Evolutionary conservation across 495 filamentous ascomycete genomes (phyloP), one percentile per base, ranked within the genome.

Genomic region (Tricharina praecox): DNA sequence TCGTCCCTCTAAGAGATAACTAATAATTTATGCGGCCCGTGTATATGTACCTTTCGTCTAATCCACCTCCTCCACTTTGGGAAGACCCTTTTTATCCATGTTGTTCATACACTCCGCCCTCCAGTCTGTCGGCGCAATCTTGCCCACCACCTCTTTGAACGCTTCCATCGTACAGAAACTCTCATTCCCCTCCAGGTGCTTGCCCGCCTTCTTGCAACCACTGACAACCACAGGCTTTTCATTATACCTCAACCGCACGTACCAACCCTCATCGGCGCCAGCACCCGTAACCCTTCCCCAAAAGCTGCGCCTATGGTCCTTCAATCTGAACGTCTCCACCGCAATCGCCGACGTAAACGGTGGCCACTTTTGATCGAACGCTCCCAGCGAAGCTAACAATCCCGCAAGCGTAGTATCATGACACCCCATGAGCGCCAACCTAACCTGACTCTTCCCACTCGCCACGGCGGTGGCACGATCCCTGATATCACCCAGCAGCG

Each of bases 231-330:
- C 72, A 0, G 82, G 74, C 33, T 70, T 67, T 61, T 96, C 88
- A 53, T 97, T 96, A 63, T 90, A 96, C 45, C 86, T 72, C 47
- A 97, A 62, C n/a, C 90, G 76, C n/a, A 97, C 88, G 65, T 81
- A 97, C 66, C 93, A 84, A 1, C 68, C 77, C 46, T 73, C 71
- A 20, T 79, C 56, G 15, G 39, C 43, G 26, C 48, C 39, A 19
- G 23, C 47, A n/a, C 30, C 23, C 48, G 48, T 44, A 26, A 30
- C 1, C 23, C 25, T 41, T 3, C 47, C 30, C 3, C 32, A 50
- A n/a, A 48, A 26, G 21, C 21, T 18, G 20, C 30, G 23, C 24
- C 24, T 7, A 51, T 37, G 45, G 44, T 58, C 54, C 9, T 66
- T 54, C 52, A 74, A 67, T 15, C 67, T 71, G 62, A 97, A 95